These are phyloP conservation scores for Staphylotrichum tortipilum DNA, from an alignment of 495 filamentous ascomycete species.

Conservation along the genomic window DNA sequence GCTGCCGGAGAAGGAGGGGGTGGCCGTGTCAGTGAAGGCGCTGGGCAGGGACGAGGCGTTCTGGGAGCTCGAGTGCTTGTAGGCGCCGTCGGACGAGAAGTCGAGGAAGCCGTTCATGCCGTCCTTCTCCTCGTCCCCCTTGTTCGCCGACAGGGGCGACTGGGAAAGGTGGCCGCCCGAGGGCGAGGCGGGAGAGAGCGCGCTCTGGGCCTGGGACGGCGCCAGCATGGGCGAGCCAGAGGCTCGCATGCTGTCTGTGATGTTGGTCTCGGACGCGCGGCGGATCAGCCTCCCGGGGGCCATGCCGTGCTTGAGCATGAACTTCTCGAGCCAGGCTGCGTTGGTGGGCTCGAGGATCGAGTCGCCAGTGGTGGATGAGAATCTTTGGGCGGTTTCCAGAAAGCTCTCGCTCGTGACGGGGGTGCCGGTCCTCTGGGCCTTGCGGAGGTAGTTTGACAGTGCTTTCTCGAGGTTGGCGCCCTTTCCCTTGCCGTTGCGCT, in stretches of 20 bases:
- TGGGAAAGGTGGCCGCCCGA: slow-evolving; percentile 51
- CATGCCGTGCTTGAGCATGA: slow-evolving; percentile 87
- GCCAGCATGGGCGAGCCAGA: slow-evolving; percentile 40
- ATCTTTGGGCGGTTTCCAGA: slow-evolving; percentile 78
- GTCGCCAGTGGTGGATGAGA: slow-evolving; percentile 66
- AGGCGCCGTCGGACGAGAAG: slow-evolving; percentile 39
- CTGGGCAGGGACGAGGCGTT: slow-evolving; percentile 48
- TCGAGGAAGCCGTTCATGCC: slow-evolving; percentile 40
- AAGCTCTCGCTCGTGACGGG: slow-evolving; percentile 75
- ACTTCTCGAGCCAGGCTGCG: slow-evolving; percentile 84
- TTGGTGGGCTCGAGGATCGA: slow-evolving; percentile 68
- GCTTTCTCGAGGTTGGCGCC: slow-evolving; percentile 93
- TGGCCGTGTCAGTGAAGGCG: slow-evolving; percentile 52
- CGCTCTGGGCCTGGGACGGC: slow-evolving; percentile 57
- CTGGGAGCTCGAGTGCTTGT: slow-evolving; percentile 48
- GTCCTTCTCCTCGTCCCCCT: slow-evolving; percentile 56
- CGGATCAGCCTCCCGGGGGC: slow-evolving; percentile 52
- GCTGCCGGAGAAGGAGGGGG: slow-evolving; percentile 61
- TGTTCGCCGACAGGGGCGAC: slow-evolving; percentile 57
- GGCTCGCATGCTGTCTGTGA: slow-evolving; percentile 48
- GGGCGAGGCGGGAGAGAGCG: slow-evolving; percentile 68
- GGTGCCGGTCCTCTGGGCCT: slow-evolving; percentile 68
- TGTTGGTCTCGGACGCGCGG: slow-evolving; percentile 62
- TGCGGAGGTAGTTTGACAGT: slow-evolving; percentile 80
- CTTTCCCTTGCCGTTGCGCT: slow-evolving; percentile 71